A percentile compares a stretch with the other conserved stretches of the same genome.
phyloP scores from a whole-genome alignment of 805 yeast species.

The Sporopachydermia lactativora region DNA sequence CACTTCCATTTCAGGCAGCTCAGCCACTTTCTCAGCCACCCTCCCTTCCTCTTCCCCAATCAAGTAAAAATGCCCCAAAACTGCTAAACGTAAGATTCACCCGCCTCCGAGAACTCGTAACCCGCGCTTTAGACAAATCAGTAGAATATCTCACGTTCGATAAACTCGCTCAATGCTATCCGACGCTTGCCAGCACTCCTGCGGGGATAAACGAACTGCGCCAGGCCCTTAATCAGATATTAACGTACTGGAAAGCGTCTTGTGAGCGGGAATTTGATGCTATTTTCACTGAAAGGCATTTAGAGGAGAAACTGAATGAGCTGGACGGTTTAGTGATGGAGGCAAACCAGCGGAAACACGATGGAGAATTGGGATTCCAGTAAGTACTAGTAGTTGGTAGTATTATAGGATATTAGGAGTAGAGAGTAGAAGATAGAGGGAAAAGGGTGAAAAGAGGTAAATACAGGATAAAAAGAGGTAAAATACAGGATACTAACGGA shows the following conservation, averaged over 20 bases:
- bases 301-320: conserved; percentile 22
- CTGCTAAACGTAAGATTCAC: conserved; percentile 33
- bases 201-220: conserved; percentile 30
- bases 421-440: too few species aligned
- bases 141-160: conserved; percentile 36
- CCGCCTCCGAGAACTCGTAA: conserved; percentile 34
- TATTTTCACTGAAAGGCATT: conserved; percentile 32
- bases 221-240: conserved; percentile 37
- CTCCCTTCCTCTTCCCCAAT: too few species aligned
- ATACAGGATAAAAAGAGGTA: too few species aligned
- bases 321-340: conserved; percentile 25
- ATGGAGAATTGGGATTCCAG: conserved; percentile 4
- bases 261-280: conserved; percentile 38
- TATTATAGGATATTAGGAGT: too few species aligned
- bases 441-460: too few species aligned
- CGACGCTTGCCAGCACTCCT: conserved; percentile 31
- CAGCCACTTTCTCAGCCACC: too few species aligned
- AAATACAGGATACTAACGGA: too few species aligned
- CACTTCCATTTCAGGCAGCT: too few species aligned
- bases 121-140: conserved; percentile 40
- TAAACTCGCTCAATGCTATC: conserved; percentile 39
- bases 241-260: conserved; percentile 35
- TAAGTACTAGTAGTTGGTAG: background rate
- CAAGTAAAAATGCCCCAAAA: too few species aligned
- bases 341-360: conserved; percentile 17